Conservation (phyloP, 31 red algal species). For the Asparagopsis taxiformis region DNA sequence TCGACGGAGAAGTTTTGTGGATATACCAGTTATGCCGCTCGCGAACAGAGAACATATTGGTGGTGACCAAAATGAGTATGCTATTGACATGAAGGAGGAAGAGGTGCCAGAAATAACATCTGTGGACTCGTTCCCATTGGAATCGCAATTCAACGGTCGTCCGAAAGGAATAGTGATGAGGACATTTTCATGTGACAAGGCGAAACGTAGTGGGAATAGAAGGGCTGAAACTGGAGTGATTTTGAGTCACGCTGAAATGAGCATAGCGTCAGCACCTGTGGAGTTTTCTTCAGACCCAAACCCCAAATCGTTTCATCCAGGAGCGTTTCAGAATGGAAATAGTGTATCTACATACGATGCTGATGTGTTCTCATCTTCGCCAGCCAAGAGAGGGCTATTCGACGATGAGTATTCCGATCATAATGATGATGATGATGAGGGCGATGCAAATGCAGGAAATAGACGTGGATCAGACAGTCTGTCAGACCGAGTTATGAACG, state of each 20-base stretch:
- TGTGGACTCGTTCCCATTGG: background rate
- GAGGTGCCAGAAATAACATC: background rate
- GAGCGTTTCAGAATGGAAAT: constrained; percentile 22
- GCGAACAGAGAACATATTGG: background rate
- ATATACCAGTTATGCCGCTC: constrained; percentile 8
- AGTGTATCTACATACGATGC: constrained; percentile 17
- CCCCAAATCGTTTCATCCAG: constrained; percentile 44
- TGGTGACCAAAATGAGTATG: too few relatives aligned
- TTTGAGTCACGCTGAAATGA: constrained; percentile 41
- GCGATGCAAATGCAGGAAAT: too few relatives aligned
- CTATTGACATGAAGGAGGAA: background rate
- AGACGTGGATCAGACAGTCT: too few relatives aligned
- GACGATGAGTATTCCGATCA: too few relatives aligned
- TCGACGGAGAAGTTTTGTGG: constrained; percentile 23
- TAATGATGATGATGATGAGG: too few relatives aligned
- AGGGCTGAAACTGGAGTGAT: constrained; percentile 47
- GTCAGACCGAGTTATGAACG: too few relatives aligned
- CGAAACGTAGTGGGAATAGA: constrained; percentile 20
- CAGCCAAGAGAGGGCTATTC: background rate
- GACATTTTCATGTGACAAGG: constrained; percentile 23
- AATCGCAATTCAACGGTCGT: background rate
- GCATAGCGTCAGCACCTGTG: background rate
- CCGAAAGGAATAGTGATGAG: constrained; percentile 55
- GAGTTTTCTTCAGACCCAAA: constrained; percentile 25
- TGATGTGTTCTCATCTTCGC: background rate